Conservation (phyloP, 2,329 filamentous ascomycete genomes). For the Colletotrichum sp. region DNA sequence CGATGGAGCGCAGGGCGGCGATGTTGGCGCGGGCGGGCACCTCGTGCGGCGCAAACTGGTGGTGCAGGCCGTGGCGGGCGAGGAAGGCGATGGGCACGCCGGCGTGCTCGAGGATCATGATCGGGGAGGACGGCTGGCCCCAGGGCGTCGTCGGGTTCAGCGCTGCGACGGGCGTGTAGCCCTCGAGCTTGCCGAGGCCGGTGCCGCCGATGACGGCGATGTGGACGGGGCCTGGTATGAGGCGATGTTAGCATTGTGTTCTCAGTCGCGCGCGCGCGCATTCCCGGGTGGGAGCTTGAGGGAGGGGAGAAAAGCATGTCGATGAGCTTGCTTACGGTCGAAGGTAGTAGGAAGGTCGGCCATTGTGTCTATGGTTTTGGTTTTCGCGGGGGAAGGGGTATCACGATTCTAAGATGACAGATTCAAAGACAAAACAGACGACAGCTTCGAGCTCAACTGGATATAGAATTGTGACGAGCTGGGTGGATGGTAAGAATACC, state of each 20-base stretch:
- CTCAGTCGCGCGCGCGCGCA: slow-evolving; percentile 1
- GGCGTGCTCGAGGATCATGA: slow-evolving; percentile 87
- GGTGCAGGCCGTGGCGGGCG: slow-evolving; percentile 87
- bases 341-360: slow-evolving; percentile 61
- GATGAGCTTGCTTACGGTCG: slow-evolving; percentile 52
- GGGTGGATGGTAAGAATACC: not conserved
- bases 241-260: not conserved
- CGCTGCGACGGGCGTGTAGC: slow-evolving; percentile 83
- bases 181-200: slow-evolving; percentile 84
- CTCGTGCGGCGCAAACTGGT: slow-evolving; percentile 91
- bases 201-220: slow-evolving; percentile 95
- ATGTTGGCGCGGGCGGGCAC: slow-evolving; percentile 96
- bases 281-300: not conserved
- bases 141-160: slow-evolving; percentile 84
- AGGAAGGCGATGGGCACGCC: slow-evolving; percentile 89
- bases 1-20: slow-evolving; percentile 89
- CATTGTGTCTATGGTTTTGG: slow-evolving; percentile 40
- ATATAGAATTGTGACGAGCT: not conserved
- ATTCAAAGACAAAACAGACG: not conserved
- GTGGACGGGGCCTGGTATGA: slow-evolving; percentile 65
- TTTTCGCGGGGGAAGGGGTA: not conserved
- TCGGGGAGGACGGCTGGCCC: slow-evolving; percentile 77
- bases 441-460: not conserved
- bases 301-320: not conserved
- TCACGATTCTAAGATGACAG: not conserved